Percentiles rank a stretch among this genome's conserved stretches.
Evolutionary conservation across 768 basidiomycete species (phyloP).

Genomic region (Hemileccinum impolitum): DNA sequence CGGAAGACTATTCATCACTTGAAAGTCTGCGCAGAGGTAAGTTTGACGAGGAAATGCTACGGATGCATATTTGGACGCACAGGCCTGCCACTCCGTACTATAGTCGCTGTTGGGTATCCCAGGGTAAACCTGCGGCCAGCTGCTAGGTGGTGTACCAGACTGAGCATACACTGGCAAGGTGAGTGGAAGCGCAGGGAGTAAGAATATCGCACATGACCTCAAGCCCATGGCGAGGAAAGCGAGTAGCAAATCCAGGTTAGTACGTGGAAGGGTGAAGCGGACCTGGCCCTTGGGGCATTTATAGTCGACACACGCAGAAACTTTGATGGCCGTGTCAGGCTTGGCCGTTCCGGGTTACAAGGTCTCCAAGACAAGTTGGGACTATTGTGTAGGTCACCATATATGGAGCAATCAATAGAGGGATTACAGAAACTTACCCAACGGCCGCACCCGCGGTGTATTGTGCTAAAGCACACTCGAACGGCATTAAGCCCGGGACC

Average conservation of each 20-base stretch:
- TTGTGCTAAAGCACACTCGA: too few relatives aligned
- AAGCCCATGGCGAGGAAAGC: slow-evolving; percentile 19
- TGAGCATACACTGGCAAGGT: slow-evolving; percentile 21
- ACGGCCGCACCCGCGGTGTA: too few relatives aligned
- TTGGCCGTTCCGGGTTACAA: too few relatives aligned
- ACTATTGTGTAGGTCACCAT: too few relatives aligned
- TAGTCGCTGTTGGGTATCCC: slow-evolving; percentile 45
- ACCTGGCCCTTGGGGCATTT: too few relatives aligned
- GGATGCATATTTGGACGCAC: slow-evolving; percentile 35
- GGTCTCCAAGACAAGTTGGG: too few relatives aligned
- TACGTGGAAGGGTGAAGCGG: background rate
- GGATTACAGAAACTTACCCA: too few relatives aligned
- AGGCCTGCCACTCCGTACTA: slow-evolving; percentile 58
- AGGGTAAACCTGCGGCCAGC: slow-evolving; percentile 41
- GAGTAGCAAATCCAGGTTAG: background rate
- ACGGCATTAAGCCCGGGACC: too few relatives aligned
- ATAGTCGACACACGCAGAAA: background rate
- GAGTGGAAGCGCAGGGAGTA: slow-evolving; percentile 1
- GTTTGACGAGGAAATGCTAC: background rate
- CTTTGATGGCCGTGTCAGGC: too few relatives aligned
- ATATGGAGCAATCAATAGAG: too few relatives aligned
- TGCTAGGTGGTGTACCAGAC: slow-evolving; percentile 24
- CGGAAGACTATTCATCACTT: slow-evolving; percentile 53
- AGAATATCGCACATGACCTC: slow-evolving; percentile 9
- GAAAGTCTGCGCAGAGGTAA: slow-evolving; percentile 45